Percentiles rank a stretch among this genome's conserved stretches.
These are phyloP conservation scores for Cordyceps cicadae DNA, from an alignment of 2,329 filamentous ascomycete species.

Conservation along the genomic window DNA sequence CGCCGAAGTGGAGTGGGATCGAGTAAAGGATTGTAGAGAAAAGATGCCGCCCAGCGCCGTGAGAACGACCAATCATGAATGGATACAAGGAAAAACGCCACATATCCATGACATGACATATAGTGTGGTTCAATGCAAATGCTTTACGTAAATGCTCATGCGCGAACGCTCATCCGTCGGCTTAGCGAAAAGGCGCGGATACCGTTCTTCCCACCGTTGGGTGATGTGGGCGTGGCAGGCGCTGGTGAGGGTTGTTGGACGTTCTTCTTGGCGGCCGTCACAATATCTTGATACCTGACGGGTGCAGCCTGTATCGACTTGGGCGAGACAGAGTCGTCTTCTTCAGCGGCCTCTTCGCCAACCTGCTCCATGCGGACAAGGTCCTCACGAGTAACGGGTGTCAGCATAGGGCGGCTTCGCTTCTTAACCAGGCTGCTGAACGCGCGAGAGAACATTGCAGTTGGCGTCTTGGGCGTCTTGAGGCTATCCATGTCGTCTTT, in stretches of 20 bases:
- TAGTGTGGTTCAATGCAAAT: background rate
- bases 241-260: slow-evolving; percentile 16
- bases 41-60: background rate
- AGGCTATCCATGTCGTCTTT: slow-evolving; percentile 23
- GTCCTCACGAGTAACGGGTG: slow-evolving; percentile 15
- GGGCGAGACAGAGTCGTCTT: slow-evolving; percentile 14
- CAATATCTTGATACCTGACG: slow-evolving; percentile 41
- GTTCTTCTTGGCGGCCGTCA: slow-evolving; percentile 36
- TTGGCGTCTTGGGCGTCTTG: slow-evolving; percentile 36
- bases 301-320: slow-evolving; percentile 21
- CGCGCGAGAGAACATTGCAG: slow-evolving; percentile 43
- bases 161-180: slow-evolving; percentile 13
- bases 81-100: background rate
- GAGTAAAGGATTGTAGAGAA: background rate
- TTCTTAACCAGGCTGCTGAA: slow-evolving; percentile 44
- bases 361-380: slow-evolving; percentile 29
- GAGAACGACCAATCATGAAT: background rate
- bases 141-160: background rate
- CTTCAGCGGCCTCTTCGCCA: slow-evolving; percentile 23
- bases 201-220: slow-evolving; percentile 7
- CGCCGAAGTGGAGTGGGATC: background rate
- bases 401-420: slow-evolving; percentile 44
- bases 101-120: background rate
- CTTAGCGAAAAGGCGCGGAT: slow-evolving; percentile 9
- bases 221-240: slow-evolving; percentile 13